phyloP scores from a whole-genome alignment of 1,284 basidiomycete species.

The Prillingera fragicola region DNA sequence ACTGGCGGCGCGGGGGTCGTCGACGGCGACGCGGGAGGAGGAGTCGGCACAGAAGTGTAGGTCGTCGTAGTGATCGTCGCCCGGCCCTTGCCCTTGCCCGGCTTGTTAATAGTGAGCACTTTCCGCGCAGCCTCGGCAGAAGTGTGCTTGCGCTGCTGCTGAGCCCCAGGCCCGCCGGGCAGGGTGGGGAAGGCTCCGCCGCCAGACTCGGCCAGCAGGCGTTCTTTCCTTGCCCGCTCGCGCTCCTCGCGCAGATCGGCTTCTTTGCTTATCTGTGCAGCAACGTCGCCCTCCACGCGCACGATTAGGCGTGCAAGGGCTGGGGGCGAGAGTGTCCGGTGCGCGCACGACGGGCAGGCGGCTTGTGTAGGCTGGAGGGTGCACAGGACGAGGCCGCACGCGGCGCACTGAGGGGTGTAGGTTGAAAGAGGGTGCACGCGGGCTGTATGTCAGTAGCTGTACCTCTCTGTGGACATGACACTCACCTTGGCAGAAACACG shows the following conservation, averaged over 20 bases:
- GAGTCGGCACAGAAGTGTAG: conserved; percentile 24
- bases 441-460: conserved; percentile 24
- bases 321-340: conserved; percentile 24
- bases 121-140: conserved; percentile 7
- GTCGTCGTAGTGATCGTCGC: conserved; percentile 25
- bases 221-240: conserved; percentile 28
- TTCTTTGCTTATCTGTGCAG: conserved; percentile 33
- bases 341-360: conserved; percentile 48
- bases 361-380: conserved; percentile 39
- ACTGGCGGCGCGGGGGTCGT: background rate
- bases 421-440: conserved; percentile 44
- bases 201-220: conserved; percentile 33
- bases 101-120: conserved; percentile 19
- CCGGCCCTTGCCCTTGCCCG: conserved; percentile 32
- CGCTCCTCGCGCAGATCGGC: conserved; percentile 26
- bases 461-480: background rate
- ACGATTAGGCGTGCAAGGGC: conserved; percentile 39
- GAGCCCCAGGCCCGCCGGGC: conserved; percentile 2
- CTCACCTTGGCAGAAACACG: conserved; percentile 50
- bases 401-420: conserved; percentile 45
- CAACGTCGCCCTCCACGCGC: conserved; percentile 36
- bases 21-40: background rate
- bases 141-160: too few species aligned
- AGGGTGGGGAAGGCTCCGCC: conserved; percentile 45
- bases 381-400: conserved; percentile 47